These are phyloP conservation scores for Arbutus unedo DNA, from an alignment of 148 eudicot genomes.

Conservation along the genomic window DNA sequence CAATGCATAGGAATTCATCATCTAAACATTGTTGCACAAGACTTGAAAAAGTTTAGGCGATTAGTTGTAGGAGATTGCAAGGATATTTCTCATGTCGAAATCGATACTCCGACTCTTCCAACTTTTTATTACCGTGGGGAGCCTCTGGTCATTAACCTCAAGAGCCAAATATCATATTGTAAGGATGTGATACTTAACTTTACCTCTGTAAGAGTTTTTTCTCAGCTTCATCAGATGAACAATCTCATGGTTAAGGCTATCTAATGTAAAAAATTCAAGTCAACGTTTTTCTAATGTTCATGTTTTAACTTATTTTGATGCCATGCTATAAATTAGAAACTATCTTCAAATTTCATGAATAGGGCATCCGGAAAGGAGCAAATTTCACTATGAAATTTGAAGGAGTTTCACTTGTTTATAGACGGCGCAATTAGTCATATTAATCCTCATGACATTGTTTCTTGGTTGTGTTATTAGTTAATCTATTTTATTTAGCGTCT, in stretches of 20 bases:
- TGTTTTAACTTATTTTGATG: background rate
- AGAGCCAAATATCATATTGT: background rate
- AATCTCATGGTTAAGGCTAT: background rate
- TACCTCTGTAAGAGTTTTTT: background rate
- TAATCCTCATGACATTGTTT: slow-evolving; percentile 5
- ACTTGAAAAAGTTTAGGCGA: background rate
- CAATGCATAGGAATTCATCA: background rate
- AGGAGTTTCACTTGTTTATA: background rate
- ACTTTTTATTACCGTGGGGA: background rate
- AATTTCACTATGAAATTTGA: background rate
- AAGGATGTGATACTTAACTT: background rate
- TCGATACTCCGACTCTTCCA: background rate
- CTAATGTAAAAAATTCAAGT: background rate
- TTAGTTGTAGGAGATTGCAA: background rate
- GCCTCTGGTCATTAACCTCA: background rate
- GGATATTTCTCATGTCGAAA: background rate
- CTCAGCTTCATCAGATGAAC: background rate
- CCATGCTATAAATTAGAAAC: background rate
- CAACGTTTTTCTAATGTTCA: background rate
- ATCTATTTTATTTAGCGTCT: too few species aligned
- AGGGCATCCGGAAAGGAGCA: background rate
- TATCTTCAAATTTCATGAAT: background rate
- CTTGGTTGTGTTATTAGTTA: too few species aligned
- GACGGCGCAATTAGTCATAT: background rate
- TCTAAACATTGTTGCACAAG: background rate